Base-by-base conservation (phyloP, 176 grass and related monocot species). In the Carex kokanica region DNA sequence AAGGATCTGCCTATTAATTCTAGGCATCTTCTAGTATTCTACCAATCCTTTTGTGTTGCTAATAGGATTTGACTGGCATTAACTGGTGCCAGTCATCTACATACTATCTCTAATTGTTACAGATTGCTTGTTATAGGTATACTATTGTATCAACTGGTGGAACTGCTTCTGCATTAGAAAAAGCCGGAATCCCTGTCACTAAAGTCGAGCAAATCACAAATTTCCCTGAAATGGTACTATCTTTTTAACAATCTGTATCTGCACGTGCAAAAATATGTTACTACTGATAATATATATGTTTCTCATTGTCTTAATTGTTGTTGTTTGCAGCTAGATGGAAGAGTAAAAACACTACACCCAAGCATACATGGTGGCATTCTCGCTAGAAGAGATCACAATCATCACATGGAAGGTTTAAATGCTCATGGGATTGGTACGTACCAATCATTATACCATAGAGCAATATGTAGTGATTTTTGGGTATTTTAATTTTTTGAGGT, bases 311-410 rank as follows among this genome's bases (percentile, higher is more conserved):
- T 8, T 45, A 75, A 84, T 38, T 88, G 9, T 66, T 81, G 78
- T 43, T 74, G 74, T 86, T 51, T 89, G 60, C 88, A 95, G 90
- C 78, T 95, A 71, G 93, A 95, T 86, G 95, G 95, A 73, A 89
- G 95, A 82, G 92, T 98, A 57, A 98, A 98, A 91, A 95, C 95
- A 43, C 84, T 98, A 81, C 95, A 98, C 83, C 91, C 95, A 68
- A 93, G 87, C 83, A 83, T 98, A 85, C 95, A 98, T 87, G 95
- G 92, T 87, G 95, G 92, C 81, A 98, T 98, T 91, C 95, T 98
- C 81, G 92, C 95, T 55, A 77, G 89, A 83, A 93, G 95, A 94
- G 92, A 98, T 87, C 86, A 95, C 80, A 86, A 78, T 14, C 80
- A 88, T 84, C 95, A 98, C 84, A 74, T 98, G 83, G 88, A 98